phyloP scores from a whole-genome alignment of 1,284 basidiomycete species.

The Ceratobasidium sp. region DNA sequence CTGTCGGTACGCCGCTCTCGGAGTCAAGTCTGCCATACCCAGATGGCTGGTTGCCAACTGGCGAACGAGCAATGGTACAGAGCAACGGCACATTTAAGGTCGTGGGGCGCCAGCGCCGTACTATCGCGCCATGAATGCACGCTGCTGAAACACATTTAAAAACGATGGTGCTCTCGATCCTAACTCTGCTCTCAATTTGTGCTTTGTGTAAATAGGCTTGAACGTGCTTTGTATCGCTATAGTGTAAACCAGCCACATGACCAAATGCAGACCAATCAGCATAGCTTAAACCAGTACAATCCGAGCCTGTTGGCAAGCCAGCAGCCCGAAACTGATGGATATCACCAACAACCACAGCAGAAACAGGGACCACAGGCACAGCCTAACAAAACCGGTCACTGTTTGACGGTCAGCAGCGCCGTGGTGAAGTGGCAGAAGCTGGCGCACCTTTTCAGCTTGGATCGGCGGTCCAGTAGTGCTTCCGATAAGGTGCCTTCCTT shows the following conservation, averaged over 20 bases:
- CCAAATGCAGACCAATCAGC: background rate
- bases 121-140: conserved; percentile 22
- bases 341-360: background rate
- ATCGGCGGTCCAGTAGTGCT: conserved; percentile 83
- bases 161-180: too few species aligned
- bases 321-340: background rate
- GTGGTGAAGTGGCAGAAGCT: background rate
- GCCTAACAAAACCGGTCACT: conserved; percentile 37
- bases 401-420: background rate
- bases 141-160: background rate
- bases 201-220: background rate
- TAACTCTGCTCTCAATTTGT: background rate
- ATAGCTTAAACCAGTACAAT: background rate
- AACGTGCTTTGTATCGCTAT: conserved; percentile 1
- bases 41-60: conserved; percentile 61
- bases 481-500: conserved; percentile 90
- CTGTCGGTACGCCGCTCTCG: conserved; percentile 60
- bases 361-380: background rate
- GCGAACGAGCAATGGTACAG: conserved; percentile 59
- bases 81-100: conserved; percentile 68
- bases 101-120: conserved; percentile 40
- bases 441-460: conserved; percentile 88
- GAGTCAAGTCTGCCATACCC: conserved; percentile 47
- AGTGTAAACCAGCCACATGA: too few species aligned
- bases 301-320: background rate